Conservation (phyloP, 2,329 filamentous ascomycete species). For the Fonsecaea multimorphosa region DNA sequence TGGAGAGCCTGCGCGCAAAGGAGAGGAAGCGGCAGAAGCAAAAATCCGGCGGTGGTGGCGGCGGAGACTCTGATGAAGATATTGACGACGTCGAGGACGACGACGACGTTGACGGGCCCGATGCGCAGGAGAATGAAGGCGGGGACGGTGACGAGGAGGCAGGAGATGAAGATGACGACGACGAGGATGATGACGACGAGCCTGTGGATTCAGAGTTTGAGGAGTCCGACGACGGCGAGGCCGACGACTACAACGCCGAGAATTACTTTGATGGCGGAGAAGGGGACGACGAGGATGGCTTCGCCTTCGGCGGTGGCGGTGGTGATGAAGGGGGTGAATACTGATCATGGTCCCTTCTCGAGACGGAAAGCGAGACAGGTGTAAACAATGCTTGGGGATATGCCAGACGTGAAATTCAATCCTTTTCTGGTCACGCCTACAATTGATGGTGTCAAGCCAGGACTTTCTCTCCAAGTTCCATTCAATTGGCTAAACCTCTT, state of each 20-base stretch:
- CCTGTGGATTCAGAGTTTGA: slow-evolving; percentile 65
- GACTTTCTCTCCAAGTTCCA: too few relatives aligned
- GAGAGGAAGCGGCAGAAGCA: slow-evolving; percentile 19
- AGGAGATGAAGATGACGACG: slow-evolving; percentile 48
- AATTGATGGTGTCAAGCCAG: too few relatives aligned
- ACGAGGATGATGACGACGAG: slow-evolving; percentile 58
- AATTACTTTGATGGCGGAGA: slow-evolving; percentile 69
- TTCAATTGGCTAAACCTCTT: too few relatives aligned
- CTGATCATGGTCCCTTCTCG: neutral
- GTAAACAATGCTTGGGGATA: too few relatives aligned
- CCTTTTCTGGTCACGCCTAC: too few relatives aligned
- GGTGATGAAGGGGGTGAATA: slow-evolving; percentile 47
- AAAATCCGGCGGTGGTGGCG: slow-evolving; percentile 37
- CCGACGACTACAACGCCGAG: slow-evolving; percentile 68
- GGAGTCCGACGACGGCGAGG: slow-evolving; percentile 64
- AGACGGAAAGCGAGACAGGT: too few relatives aligned
- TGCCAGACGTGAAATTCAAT: too few relatives aligned
- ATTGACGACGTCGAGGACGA: slow-evolving; percentile 48
- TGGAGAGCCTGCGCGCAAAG: slow-evolving; percentile 16
- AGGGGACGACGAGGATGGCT: slow-evolving; percentile 56
- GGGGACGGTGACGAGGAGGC: slow-evolving; percentile 49
- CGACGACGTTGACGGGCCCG: slow-evolving; percentile 48
- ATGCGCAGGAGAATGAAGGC: slow-evolving; percentile 43
- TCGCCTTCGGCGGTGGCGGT: slow-evolving; percentile 57
- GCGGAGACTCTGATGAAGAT: slow-evolving; percentile 43